phyloP scores from a whole-genome alignment of 306 rosid species.

The Trichosanthes truncata region DNA sequence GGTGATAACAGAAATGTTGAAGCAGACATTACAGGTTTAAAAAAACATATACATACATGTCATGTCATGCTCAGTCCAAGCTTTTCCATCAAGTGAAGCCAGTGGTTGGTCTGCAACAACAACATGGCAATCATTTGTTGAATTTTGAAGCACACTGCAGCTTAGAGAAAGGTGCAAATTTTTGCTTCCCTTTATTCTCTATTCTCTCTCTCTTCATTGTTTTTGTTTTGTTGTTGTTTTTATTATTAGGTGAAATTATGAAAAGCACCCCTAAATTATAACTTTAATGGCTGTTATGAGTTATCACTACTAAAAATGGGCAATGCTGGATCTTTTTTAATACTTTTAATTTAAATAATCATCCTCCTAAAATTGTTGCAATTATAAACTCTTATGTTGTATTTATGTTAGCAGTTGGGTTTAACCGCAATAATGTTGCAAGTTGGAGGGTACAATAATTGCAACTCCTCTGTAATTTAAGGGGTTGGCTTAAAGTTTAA shows the following conservation, averaged over 20 bases:
- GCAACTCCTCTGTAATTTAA: background rate
- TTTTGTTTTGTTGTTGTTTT: background rate
- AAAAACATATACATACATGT: background rate
- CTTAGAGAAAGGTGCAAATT: background rate
- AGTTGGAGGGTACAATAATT: background rate
- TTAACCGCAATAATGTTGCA: background rate
- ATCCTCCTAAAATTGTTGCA: background rate
- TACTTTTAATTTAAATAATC: background rate
- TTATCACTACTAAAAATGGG: background rate
- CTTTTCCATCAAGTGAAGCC: background rate
- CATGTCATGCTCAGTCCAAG: background rate
- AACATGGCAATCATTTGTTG: constrained; percentile 5
- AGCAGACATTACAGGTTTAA: background rate
- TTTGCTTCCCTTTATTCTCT: background rate
- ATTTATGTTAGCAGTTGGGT: background rate
- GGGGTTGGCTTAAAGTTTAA: background rate
- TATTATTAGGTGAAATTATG: background rate
- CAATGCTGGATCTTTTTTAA: background rate
- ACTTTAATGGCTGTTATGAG: background rate
- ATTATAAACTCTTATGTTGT: background rate
- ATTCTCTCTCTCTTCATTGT: background rate
- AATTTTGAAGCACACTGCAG: background rate
- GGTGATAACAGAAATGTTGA: background rate
- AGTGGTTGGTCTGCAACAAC: background rate
- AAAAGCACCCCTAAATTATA: background rate